Base-by-base conservation (phyloP, 2,329 filamentous ascomycete genomes). In the Epichloe uncinata region DNA sequence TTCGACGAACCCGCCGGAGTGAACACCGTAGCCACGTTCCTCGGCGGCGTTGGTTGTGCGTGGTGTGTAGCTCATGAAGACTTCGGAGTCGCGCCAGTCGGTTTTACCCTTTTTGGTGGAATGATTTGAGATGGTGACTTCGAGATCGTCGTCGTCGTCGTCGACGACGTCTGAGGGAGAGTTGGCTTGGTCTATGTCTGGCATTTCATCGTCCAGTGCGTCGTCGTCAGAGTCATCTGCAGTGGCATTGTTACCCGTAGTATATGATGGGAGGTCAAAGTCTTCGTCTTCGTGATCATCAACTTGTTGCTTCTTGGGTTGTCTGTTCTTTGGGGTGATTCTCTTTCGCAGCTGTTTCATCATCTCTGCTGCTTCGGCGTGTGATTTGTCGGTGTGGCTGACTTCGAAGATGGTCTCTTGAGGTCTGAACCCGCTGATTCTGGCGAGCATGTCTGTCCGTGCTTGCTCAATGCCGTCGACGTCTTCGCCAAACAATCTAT, bases 361-460 rank as follows among this genome's bases (percentile, higher is more conserved):
- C 34, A 91, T 73, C 53, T 88, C 84, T 2, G 83, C 84, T 6
- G 85, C 83, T 61, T 84, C 81, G 45, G 69, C 73, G 38, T 72
- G 73, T 2, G 72, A 74, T 56, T 85, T 84, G 38, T 82, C 84
- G 53, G 82, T 78, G 57, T 84, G 81, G 5, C 86, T 85, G 54
- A 96, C 83, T 66, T 98, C 93, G 58, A 98, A 98, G n/a, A 98
- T 87, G 0, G 91, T 97, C 67, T 98, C 93, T 42, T 83, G 75
- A 0, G 93, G 93, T 58, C 87, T 81, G 69, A 93, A 98, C 2
- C 85, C 84, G 59, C 87, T 90, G 51, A 98, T 87, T 52, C 83
- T 80, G 34, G 88, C 87, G 33, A 98, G 73, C 87, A 98, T 95
- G 47, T 85, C 82, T 45, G 89, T 81, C 33, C 90, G 79, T 45